Conservation (phyloP, 192 early-diverging fungal genomes). For the Gigaspora rosea region DNA sequence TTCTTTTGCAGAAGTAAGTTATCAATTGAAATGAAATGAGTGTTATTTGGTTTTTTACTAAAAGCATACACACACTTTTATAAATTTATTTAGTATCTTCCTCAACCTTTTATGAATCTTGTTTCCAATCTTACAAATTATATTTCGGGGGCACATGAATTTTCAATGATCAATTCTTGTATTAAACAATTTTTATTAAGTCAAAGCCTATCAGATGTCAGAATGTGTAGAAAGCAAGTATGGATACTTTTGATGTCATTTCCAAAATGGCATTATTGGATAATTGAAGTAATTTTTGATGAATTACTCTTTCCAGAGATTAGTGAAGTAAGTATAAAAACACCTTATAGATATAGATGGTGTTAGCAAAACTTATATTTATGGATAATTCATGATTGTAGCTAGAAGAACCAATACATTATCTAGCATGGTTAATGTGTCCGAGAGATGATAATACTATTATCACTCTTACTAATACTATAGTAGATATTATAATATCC, state of each 20-base stretch:
- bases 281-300: constrained; percentile 25
- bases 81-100: constrained; percentile 15
- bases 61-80: not conserved
- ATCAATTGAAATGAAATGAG: not conserved
- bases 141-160: not conserved
- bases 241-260: constrained; percentile 29
- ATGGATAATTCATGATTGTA: not conserved
- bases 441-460: constrained; percentile 2
- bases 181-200: constrained; percentile 5
- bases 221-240: not conserved
- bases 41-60: not conserved
- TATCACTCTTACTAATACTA: constrained; percentile 8
- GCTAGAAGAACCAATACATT: constrained; percentile 15
- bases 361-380: not conserved
- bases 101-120: not conserved
- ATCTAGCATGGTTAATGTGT: constrained; percentile 24
- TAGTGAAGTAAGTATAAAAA: constrained; percentile 16
- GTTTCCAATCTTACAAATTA: not conserved
- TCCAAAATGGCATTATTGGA: constrained; percentile 31
- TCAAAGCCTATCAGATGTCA: not conserved
- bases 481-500: constrained; percentile 20
- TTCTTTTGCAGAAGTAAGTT: not conserved
- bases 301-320: not conserved
- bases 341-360: not conserved
- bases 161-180: constrained; percentile 11